Conservation (phyloP, 2,329 filamentous ascomycete species). For the Myotisia sp. region DNA sequence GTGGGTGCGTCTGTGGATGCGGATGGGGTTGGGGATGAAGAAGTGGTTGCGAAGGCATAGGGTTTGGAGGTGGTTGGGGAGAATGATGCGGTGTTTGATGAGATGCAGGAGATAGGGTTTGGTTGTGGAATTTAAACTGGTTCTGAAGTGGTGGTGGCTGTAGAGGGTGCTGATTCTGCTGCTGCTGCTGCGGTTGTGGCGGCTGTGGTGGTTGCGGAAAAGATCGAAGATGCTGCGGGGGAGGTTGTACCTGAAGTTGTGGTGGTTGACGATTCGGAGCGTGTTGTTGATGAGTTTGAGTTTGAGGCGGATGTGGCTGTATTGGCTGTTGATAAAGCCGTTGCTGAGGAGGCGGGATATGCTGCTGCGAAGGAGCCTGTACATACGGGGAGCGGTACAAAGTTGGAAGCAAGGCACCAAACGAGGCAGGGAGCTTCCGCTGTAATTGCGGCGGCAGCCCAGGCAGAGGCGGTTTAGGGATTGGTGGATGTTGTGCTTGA, state of each 20-base stretch:
- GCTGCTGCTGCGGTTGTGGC: conserved; percentile 5
- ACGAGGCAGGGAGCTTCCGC: conserved; percentile 27
- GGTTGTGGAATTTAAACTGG: background rate
- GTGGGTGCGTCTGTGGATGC: conserved; percentile 9
- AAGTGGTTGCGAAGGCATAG: too few relatives aligned
- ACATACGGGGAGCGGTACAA: conserved; percentile 31
- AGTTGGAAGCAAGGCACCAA: conserved; percentile 23
- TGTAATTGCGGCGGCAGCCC: conserved; percentile 24
- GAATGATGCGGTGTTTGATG: conserved; percentile 17
- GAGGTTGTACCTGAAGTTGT: conserved; percentile 21
- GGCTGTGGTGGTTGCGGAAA: conserved; percentile 6
- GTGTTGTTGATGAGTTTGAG: conserved; percentile 7
- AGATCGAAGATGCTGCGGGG: conserved; percentile 9
- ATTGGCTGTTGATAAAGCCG: conserved; percentile 8
- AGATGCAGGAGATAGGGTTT: conserved; percentile 10
- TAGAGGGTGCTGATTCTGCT: conserved; percentile 8
- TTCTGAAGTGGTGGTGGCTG: background rate
- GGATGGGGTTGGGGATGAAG: conserved; percentile 1
- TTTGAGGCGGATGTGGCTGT: conserved; percentile 4
- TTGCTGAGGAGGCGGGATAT: conserved; percentile 12
- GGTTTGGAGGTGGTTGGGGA: conserved; percentile 6
- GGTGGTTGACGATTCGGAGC: conserved; percentile 17
- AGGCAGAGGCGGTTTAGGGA: conserved; percentile 5
- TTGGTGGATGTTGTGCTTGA: background rate
- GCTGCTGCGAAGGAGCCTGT: conserved; percentile 23